Conservation (phyloP, 352 stramenopile genomes). For the Phytophthora vignae region DNA sequence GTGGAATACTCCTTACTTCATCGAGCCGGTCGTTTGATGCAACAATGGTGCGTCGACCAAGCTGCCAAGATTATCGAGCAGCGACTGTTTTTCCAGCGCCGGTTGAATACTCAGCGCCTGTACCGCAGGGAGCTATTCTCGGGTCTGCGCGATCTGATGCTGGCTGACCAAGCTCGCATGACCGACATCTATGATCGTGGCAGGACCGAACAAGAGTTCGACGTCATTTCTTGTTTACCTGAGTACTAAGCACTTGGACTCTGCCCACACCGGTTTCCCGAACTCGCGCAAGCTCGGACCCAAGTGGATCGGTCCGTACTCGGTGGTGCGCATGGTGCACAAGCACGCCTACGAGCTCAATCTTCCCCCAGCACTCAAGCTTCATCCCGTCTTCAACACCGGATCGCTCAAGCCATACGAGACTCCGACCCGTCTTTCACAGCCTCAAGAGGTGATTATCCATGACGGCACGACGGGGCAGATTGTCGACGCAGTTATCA, state of each 20-base stretch:
- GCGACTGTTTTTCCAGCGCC: background rate
- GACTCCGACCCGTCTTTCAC: background rate
- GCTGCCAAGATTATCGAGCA: constrained; percentile 7
- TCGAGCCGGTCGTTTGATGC: background rate
- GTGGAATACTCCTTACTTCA: background rate
- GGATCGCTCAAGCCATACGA: constrained; percentile 20
- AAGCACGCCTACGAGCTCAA: constrained; percentile 30
- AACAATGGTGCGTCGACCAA: constrained; percentile 10
- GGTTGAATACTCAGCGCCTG: background rate
- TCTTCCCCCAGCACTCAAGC: constrained; percentile 13
- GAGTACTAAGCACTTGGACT: constrained; percentile 26
- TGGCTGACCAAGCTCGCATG: constrained; percentile 19
- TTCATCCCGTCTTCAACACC: constrained; percentile 22
- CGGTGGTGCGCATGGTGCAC: constrained; percentile 24
- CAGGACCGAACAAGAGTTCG: constrained; percentile 21
- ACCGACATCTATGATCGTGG: constrained; percentile 17
- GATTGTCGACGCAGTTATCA: constrained; percentile 9
- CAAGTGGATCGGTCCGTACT: constrained; percentile 28
- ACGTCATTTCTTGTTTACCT: constrained; percentile 21
- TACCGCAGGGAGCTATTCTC: background rate
- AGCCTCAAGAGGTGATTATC: constrained; percentile 1
- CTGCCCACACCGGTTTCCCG: background rate
- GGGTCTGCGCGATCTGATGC: background rate
- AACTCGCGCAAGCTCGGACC: constrained; percentile 28
- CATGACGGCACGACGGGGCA: constrained; percentile 14